Conservation (phyloP, 139 green algal species). For the Chlorella sp. region DNA sequence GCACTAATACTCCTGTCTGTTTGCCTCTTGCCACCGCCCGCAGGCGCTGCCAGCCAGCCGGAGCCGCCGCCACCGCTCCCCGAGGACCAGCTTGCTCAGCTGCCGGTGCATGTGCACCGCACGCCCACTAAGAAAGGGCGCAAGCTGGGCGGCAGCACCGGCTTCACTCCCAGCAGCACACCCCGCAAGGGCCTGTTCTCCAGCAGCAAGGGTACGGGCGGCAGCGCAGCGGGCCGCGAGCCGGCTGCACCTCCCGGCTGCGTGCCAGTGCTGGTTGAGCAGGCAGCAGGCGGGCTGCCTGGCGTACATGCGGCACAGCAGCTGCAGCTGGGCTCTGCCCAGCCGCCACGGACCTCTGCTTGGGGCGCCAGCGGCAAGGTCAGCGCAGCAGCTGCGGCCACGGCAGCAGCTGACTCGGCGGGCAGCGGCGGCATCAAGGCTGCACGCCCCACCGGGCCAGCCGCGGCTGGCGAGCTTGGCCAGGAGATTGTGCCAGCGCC, state of each 20-base stretch:
- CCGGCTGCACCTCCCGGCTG: neutral
- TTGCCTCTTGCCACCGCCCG: neutral
- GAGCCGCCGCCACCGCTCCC: slow-evolving; percentile 9
- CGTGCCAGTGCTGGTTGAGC: slow-evolving; percentile 7
- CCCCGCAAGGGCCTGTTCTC: too few species aligned
- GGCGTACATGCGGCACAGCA: too few species aligned
- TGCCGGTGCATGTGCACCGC: slow-evolving; percentile 39
- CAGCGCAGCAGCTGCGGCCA: neutral
- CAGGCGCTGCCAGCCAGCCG: neutral
- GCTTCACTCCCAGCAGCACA: neutral
- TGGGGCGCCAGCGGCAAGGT: neutral
- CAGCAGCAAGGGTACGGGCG: neutral
- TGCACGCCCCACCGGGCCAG: neutral
- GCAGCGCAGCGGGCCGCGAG: neutral
- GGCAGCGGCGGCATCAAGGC: neutral
- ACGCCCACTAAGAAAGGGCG: slow-evolving; percentile 1
- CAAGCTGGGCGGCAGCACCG: neutral
- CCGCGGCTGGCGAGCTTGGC: neutral
- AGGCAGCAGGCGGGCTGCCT: neutral
- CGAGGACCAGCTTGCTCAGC: slow-evolving; percentile 9
- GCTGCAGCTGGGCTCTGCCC: too few species aligned
- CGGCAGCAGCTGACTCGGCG: neutral
- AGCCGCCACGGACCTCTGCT: too few species aligned
- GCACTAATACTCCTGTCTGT: too few species aligned
- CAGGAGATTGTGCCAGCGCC: neutral